phyloP scores from a whole-genome alignment of 306 rosid species.

The Lotus japonicus region DNA sequence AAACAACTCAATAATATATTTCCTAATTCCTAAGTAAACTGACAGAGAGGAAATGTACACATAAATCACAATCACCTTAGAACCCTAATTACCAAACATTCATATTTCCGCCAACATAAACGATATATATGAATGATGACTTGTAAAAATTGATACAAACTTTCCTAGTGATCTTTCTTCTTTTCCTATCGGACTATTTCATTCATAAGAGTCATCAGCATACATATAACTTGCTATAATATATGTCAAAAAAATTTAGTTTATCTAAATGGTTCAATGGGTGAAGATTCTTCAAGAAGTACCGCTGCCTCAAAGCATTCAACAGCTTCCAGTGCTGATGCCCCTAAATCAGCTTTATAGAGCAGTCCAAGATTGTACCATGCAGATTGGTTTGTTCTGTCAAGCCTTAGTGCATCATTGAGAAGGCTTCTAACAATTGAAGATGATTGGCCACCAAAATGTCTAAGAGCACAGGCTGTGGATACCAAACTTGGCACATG shows the following conservation, averaged over 20 bases:
- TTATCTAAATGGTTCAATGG: slow-evolving; percentile 74
- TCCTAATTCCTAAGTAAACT: too few species aligned
- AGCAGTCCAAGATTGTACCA: slow-evolving; percentile 95
- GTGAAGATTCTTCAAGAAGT: slow-evolving; percentile 74
- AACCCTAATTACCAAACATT: too few species aligned
- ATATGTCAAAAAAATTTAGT: neutral
- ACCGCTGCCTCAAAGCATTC: slow-evolving; percentile 85
- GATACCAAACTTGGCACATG: slow-evolving; percentile 85
- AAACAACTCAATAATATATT: neutral
- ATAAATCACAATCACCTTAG: too few species aligned
- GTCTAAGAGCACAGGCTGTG: slow-evolving; percentile 58
- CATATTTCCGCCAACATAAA: too few species aligned
- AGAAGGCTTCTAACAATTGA: slow-evolving; percentile 77
- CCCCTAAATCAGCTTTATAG: slow-evolving; percentile 48
- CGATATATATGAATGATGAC: too few species aligned
- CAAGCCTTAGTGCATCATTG: slow-evolving; percentile 69
- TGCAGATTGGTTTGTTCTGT: slow-evolving; percentile 63
- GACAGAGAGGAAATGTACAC: too few species aligned
- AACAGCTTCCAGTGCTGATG: slow-evolving; percentile 50
- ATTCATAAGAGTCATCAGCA: slow-evolving; percentile 5
- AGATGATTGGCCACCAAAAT: slow-evolving; percentile 60
- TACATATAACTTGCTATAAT: neutral
- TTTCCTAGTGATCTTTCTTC: neutral
- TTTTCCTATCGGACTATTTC: neutral
- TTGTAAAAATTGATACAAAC: neutral